A percentile compares a stretch with the other conserved stretches of the same genome.
Evolutionary conservation across 2,329 filamentous ascomycete species (phyloP).

Genomic region (Lachnellula hyalina): DNA sequence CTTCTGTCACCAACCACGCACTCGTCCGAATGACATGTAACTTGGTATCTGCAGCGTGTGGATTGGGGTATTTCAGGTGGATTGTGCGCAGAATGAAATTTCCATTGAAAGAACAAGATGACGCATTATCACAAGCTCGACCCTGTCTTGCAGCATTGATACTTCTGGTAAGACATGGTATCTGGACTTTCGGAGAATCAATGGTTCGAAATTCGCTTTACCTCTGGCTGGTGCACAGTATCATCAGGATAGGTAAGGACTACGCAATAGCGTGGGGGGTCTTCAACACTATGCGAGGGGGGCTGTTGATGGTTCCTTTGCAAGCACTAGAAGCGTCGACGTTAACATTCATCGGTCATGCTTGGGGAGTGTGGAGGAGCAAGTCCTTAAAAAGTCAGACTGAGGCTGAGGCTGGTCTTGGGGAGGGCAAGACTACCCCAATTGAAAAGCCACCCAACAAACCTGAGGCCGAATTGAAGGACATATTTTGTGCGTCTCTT

Average conservation of each 20-base stretch:
- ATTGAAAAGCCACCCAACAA: no score
- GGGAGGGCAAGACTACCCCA: no score
- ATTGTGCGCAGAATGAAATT: no score
- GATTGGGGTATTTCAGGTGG: constrained; percentile 55
- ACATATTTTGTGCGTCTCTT: no score
- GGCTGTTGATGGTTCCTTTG: constrained; percentile 68
- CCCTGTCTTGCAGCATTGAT: constrained; percentile 33
- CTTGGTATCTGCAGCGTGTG: constrained; percentile 47
- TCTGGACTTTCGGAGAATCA: constrained; percentile 58
- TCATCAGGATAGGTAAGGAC: constrained; percentile 56
- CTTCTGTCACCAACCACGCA: constrained; percentile 56
- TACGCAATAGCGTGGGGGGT: constrained; percentile 71
- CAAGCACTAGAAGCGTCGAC: constrained; percentile 61
- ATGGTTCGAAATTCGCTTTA: constrained; percentile 64
- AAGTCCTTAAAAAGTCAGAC: no score
- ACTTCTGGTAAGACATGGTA: constrained; percentile 50
- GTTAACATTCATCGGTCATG: constrained; percentile 61
- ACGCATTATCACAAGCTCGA: constrained; percentile 20
- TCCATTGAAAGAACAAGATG: no score
- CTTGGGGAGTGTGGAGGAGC: no score
- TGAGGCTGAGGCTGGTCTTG: no score
- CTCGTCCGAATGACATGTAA: constrained; percentile 58
- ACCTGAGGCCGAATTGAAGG: no score
- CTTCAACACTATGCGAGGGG: constrained; percentile 71
- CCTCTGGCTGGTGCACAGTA: constrained; percentile 62